phyloP scores from a whole-genome alignment of 2,329 filamentous ascomycete genomes.

The Hypoxylon sp. region DNA sequence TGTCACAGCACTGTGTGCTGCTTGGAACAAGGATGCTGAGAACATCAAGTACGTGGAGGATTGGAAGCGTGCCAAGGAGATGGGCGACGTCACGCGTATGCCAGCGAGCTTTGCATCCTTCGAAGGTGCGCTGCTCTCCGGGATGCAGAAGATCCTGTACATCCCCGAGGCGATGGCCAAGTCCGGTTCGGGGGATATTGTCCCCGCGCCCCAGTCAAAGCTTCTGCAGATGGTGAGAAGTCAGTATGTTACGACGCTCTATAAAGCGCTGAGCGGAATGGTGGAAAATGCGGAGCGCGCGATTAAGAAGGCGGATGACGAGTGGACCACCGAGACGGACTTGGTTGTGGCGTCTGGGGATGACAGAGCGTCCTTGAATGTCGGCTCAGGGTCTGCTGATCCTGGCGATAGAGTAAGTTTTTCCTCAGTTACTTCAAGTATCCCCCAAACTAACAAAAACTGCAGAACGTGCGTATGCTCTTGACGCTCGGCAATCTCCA shows the following conservation, averaged over 20 bases:
- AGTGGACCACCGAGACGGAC: slow-evolving; percentile 63
- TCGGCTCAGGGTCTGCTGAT: slow-evolving; percentile 60
- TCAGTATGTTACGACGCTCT: slow-evolving; percentile 92
- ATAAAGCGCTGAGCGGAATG: slow-evolving; percentile 93
- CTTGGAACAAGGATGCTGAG: slow-evolving; percentile 94
- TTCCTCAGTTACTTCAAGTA: background rate
- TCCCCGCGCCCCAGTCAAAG: slow-evolving; percentile 85
- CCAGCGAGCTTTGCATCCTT: slow-evolving; percentile 86
- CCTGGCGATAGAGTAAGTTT: slow-evolving; percentile 64
- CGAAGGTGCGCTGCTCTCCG: slow-evolving; percentile 80
- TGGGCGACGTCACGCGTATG: slow-evolving; percentile 89
- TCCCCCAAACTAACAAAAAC: slow-evolving; percentile 41
- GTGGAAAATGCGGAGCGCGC: slow-evolving; percentile 93
- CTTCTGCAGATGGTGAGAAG: slow-evolving; percentile 88
- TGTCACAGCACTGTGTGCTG: slow-evolving; percentile 83
- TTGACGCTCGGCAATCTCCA: slow-evolving; percentile 93
- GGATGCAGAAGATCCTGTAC: slow-evolving; percentile 96
- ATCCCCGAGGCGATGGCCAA: slow-evolving; percentile 85
- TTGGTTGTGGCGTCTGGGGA: slow-evolving; percentile 47
- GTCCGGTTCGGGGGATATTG: slow-evolving; percentile 76
- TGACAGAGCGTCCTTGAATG: slow-evolving; percentile 48
- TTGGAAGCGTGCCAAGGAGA: slow-evolving; percentile 85
- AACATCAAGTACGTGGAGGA: slow-evolving; percentile 92
- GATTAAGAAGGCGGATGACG: slow-evolving; percentile 69
- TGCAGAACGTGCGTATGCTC: slow-evolving; percentile 88